Percentiles rank a stretch among this genome's conserved stretches.
These are phyloP conservation scores for Pelargonium citronellum DNA, from an alignment of 441 rosid species.

Conservation along the genomic window DNA sequence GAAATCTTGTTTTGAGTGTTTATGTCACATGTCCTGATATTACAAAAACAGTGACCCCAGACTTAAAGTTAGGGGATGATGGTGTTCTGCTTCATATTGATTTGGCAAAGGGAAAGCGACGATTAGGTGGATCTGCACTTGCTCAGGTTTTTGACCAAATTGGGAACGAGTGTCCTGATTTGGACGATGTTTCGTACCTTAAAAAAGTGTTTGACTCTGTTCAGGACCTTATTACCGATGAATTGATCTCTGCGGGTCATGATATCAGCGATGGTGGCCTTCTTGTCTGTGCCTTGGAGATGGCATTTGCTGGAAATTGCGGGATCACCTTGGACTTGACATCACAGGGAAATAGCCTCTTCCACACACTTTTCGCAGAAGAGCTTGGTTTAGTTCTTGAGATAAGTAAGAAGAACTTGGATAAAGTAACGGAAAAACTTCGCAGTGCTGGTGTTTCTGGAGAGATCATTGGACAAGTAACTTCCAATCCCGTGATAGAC, in stretches of 20 bases:
- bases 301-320: conserved; percentile 93
- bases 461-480: conserved; percentile 70
- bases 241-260: conserved; percentile 73
- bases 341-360: conserved; percentile 54
- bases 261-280: conserved; percentile 96
- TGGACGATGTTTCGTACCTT: conserved; percentile 72
- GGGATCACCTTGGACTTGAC: conserved; percentile 53
- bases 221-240: conserved; percentile 57
- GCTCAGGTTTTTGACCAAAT: conserved; percentile 85
- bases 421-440: conserved; percentile 52
- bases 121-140: conserved; percentile 88
- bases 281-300: conserved; percentile 65
- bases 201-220: conserved; percentile 63
- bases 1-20: conserved; percentile 84
- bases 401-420: conserved; percentile 58
- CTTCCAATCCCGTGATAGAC: conserved; percentile 43
- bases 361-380: conserved; percentile 77
- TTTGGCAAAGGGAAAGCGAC: conserved; percentile 75
- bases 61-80: conserved; percentile 68
- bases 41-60: conserved; percentile 89
- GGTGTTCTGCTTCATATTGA: conserved; percentile 78
- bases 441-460: conserved; percentile 37
- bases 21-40: conserved; percentile 86
- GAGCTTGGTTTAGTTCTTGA: conserved; percentile 83
- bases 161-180: conserved; percentile 82